Conservation (phyloP, 495 filamentous ascomycete genomes). For the Daldinia childiae region DNA sequence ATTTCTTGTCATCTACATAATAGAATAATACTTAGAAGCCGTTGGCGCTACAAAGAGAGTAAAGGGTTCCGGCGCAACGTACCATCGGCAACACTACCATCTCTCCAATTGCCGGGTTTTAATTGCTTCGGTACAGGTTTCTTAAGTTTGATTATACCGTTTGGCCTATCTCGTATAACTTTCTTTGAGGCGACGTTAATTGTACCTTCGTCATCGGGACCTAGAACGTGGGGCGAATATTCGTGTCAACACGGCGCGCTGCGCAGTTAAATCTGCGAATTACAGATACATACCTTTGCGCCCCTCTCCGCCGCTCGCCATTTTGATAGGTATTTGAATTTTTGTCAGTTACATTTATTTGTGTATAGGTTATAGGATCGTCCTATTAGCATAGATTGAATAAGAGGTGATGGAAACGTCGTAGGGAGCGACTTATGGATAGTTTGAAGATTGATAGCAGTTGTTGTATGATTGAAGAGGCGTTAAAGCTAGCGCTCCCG, state of each 20-base stretch:
- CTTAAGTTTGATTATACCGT: conserved; percentile 73
- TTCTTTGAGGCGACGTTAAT: conserved; percentile 73
- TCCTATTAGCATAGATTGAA: not conserved
- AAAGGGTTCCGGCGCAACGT: conserved; percentile 34
- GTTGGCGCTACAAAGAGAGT: not conserved
- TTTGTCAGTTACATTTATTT: conserved; percentile 27
- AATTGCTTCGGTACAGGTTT: conserved; percentile 66
- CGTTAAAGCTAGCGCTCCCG: conserved; percentile 9
- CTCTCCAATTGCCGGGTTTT: conserved; percentile 66
- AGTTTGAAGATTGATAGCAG: conserved; percentile 7
- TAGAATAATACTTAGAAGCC: conserved; percentile 4
- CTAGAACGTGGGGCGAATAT: conserved; percentile 32
- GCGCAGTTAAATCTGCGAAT: conserved; percentile 12
- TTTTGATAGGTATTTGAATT: conserved; percentile 20
- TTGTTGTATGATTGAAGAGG: conserved; percentile 26
- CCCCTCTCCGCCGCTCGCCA: conserved; percentile 38
- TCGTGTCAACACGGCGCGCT: conserved; percentile 25
- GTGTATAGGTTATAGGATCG: not conserved
- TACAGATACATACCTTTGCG: conserved; percentile 35
- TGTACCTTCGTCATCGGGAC: conserved; percentile 61
- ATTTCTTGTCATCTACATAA: conserved; percentile 56
- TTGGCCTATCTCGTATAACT: conserved; percentile 58
- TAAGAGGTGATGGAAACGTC: conserved; percentile 17
- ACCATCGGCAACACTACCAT: conserved; percentile 65
- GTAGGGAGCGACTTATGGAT: conserved; percentile 17